phyloP scores from a whole-genome alignment of 768 basidiomycete species.

The Suillus plorans region DNA sequence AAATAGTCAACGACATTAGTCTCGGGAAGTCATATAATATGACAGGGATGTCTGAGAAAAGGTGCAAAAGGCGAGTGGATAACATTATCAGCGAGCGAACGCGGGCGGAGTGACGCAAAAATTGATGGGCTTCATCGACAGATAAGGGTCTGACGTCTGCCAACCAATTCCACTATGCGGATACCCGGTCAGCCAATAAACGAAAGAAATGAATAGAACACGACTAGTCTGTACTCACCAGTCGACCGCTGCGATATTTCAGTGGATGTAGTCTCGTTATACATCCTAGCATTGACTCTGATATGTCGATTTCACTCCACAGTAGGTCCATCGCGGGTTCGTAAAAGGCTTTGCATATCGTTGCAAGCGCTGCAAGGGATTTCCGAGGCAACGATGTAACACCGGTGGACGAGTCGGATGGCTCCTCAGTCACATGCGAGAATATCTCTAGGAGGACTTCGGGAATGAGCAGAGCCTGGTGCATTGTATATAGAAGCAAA shows the following conservation, averaged over 20 bases:
- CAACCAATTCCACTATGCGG: background rate
- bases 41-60: background rate
- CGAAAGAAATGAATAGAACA: background rate
- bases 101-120: background rate
- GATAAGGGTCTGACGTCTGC: background rate
- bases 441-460: background rate
- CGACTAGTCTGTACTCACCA: background rate
- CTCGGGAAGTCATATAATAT: background rate
- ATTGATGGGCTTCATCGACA: background rate
- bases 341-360: conserved; percentile 26
- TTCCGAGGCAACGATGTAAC: background rate
- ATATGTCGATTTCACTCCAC: background rate
- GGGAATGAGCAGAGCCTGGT: background rate
- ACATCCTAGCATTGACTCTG: background rate
- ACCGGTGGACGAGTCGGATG: too few relatives aligned
- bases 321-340: background rate
- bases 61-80: background rate
- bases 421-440: background rate
- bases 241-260: background rate
- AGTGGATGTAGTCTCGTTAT: background rate
- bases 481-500: background rate
- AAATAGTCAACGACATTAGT: background rate
- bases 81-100: background rate
- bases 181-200: background rate
- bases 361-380: conserved; percentile 50